Evolutionary conservation across 2,329 filamentous ascomycete species (phyloP), one percentile per base, ranked within the genome.

Genomic region (Aspergillus tanneri): DNA sequence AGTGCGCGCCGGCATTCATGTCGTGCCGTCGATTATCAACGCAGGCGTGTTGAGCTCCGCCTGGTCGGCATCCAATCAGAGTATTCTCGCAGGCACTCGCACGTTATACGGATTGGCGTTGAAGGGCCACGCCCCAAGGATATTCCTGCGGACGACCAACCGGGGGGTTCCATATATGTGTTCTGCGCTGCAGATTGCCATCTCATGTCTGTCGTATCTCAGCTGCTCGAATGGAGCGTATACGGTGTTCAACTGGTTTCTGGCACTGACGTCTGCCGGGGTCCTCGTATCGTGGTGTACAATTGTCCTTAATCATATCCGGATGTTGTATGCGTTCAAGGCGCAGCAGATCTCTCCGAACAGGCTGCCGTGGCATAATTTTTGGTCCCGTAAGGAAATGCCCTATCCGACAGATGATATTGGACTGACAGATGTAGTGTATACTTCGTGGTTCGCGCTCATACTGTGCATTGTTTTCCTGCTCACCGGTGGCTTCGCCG

Each of bases 41-140:
- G 87, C 86, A 27, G 76, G 90, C 21, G 84, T 91, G 57, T 77
- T 90, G 55, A 87, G 84, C 0, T 86, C 84, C 0, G 86, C 84
- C 0, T 85, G 82, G 70, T 88, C 85, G 0, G 78, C 85, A 0
- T 83, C 80, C 0, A 90, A 90, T 57, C 82, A 85, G 55, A 81
- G 79, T 60, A 72, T 90, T 43, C 77, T 77, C 58, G 73, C 74
- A 2, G 76, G 74, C 9, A 79, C 76, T 5, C 73, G 79, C 52
- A 76, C 75, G 47, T 69, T 82, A 8, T 80, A 78, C 54, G 68
- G 68, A 23, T 58, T 73, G 2, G 71, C 71, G 0, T 56, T 78
- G 55, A 77, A 77, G 54, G 66, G 72, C 3, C 77, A 80, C 54
- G 79, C 78, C 2, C 79, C 79, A 2, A 70, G 64, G 43, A 69